A percentile compares a stretch with the other conserved stretches of the same genome.
Evolutionary conservation across 176 grass and related monocot species (phyloP).

Genomic region (Ampelocalamus luodianensis): DNA sequence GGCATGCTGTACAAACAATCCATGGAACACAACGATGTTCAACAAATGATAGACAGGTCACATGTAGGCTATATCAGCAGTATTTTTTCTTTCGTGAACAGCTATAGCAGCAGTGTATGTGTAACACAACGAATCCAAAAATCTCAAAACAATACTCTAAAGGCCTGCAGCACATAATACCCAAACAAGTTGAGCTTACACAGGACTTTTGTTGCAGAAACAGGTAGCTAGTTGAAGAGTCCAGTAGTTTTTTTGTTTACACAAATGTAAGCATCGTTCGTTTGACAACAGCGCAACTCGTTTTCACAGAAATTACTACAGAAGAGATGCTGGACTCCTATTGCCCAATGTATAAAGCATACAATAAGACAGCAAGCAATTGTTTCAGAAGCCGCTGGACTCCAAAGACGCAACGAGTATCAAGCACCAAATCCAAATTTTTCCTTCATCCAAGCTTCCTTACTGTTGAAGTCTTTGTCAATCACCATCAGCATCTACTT

Average conservation of each 20-base stretch:
- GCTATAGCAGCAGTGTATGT: no score
- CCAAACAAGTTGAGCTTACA: not conserved
- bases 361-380: not conserved
- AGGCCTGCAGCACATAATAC: not conserved
- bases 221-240: not conserved
- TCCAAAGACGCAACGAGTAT: not conserved
- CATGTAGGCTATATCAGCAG: no score
- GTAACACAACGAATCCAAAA: no score
- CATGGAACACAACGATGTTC: no score
- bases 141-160: no score
- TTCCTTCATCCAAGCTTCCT: constrained; percentile 27
- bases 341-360: constrained; percentile 5
- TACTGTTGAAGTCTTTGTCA: constrained; percentile 36
- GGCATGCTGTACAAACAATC: no score
- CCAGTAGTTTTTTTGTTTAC: not conserved
- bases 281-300: constrained; percentile 5
- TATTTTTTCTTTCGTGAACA: no score
- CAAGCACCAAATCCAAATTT: not conserved
- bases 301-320: constrained; percentile 3
- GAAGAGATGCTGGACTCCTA: not conserved
- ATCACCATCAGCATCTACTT: constrained; percentile 24
- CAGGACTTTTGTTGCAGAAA: not conserved
- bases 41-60: no score
- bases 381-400: not conserved
- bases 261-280: constrained; percentile 2